Base-by-base conservation (phyloP, 495 filamentous ascomycete species). In the Chaetomium tenue region DNA sequence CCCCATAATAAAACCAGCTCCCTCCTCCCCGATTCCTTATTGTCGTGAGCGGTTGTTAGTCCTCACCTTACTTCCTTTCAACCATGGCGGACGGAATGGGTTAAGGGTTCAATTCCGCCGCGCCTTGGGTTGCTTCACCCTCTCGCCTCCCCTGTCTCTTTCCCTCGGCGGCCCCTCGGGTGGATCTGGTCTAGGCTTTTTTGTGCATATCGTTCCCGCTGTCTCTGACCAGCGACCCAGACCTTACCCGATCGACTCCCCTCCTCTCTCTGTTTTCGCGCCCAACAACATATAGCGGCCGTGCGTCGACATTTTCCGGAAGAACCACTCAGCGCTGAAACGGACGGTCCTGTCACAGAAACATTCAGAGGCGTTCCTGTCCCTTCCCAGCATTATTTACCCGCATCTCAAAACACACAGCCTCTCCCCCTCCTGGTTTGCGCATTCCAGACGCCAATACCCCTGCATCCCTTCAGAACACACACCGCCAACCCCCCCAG, bases 41-140 rank as follows among this genome's bases (percentile, higher is more conserved):
- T 25, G 30, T 51, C 33, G 44, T 22, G 61, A 52, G 48, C 46
- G 28, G 16, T 22, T 30, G 12, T 30, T 33, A 57, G 26, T 60
- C 39, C 44, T 53, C 54, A 28, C 58, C 25, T 65, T 48, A 64
- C 48, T 12, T 52, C 46, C 28, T 51, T 61, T 13, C 66, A 37
- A 61, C 37, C 63, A 70, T 71, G 69, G 69, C 66, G 56, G 30
- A 33, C 53, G 69, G 61, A 66, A 58, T 64, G 69, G 69, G 66
- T 60, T 69, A 42, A 55, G 20, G 63, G 55, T 66, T 33, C 61
- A 61, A 39, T 60, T 60, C 59, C 53, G 56, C 16, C 33, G 30
- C 53, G 53, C 63, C 59, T 30, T 50, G 63, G 63, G 66, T 65
- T 61, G 61, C 58, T 61, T 60, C 40, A 51, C 54, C 59, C 60